phyloP scores from a whole-genome alignment of 306 rosid genomes.

The Acacia acuminata region DNA sequence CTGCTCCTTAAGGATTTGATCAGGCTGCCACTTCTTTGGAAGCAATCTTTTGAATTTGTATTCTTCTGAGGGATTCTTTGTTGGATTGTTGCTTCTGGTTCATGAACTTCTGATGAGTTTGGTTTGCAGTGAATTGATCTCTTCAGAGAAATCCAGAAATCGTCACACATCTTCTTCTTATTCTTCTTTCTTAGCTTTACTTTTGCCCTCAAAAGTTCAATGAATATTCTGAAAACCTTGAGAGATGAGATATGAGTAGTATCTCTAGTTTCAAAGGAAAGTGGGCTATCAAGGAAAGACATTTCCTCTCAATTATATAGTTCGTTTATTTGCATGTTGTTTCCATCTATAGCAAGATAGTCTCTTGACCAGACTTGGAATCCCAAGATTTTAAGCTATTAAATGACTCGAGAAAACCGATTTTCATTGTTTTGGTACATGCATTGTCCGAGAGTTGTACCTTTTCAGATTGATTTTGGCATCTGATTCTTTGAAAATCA shows the following conservation, averaged over 20 bases:
- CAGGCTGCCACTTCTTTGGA: constrained; percentile 31
- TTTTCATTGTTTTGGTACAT: constrained; percentile 9
- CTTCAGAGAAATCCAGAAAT: constrained; percentile 43
- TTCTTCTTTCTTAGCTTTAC: constrained; percentile 4
- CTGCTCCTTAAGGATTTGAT: constrained; percentile 13
- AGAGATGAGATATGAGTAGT: constrained; percentile 24
- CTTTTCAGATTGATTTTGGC: constrained; percentile 19
- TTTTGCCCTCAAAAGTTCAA: constrained; percentile 18
- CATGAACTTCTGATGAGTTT: constrained; percentile 46
- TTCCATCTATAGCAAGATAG: not conserved
- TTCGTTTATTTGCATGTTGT: constrained; percentile 1
- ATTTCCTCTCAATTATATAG: constrained; percentile 10
- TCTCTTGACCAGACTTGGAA: constrained; percentile 19
- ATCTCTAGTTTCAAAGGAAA: constrained; percentile 28
- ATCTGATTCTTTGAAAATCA: constrained; percentile 27
- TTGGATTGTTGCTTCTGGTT: constrained; percentile 35
- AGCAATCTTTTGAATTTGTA: constrained; percentile 35
- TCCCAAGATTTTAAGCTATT: not conserved
- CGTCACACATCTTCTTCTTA: constrained; percentile 37
- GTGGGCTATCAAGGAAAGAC: constrained; percentile 27
- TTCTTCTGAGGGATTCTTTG: constrained; percentile 24
- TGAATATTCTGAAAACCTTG: constrained; percentile 10
- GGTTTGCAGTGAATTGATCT: constrained; percentile 51
- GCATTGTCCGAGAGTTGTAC: constrained; percentile 4
- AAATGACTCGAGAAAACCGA: constrained; percentile 25